A percentile compares a stretch with the other conserved stretches of the same genome.
These are phyloP conservation scores for Forsythia suspensa DNA, from an alignment of 257 asterid species.

Conservation along the genomic window DNA sequence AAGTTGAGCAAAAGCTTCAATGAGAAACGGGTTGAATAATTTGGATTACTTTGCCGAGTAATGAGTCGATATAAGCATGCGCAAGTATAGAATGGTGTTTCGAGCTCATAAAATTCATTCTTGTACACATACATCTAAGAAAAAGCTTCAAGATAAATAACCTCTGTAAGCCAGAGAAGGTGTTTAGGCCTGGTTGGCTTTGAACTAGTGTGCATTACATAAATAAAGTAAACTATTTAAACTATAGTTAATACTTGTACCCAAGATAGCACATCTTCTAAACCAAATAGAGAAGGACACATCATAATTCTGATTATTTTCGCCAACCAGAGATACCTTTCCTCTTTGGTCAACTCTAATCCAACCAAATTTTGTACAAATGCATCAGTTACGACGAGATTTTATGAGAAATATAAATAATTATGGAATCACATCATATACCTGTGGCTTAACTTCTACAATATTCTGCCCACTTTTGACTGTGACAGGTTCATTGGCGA, in stretches of 20 bases:
- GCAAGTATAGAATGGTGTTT: background rate
- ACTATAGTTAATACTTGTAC: background rate
- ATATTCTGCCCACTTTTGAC: constrained; percentile 75
- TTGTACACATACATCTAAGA: background rate
- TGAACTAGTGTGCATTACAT: background rate
- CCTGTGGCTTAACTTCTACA: constrained; percentile 95
- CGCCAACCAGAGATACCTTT: background rate
- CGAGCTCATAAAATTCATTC: background rate
- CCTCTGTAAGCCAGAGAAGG: background rate
- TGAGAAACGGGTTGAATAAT: background rate
- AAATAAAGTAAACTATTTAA: background rate
- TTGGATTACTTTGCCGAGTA: background rate
- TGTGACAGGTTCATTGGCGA: constrained; percentile 84
- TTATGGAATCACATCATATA: constrained; percentile 19
- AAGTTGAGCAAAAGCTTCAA: background rate
- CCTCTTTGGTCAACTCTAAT: background rate
- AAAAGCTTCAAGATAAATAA: background rate
- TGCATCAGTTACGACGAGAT: too few relatives aligned
- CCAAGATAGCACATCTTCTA: background rate
- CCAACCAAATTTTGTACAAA: constrained; percentile 1
- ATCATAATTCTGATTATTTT: background rate
- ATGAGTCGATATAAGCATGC: background rate
- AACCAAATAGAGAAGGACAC: background rate
- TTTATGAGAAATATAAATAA: background rate
- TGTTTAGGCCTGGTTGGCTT: background rate